Conservation (phyloP, 257 asterid genomes). For the Salvia hispanica region DNA sequence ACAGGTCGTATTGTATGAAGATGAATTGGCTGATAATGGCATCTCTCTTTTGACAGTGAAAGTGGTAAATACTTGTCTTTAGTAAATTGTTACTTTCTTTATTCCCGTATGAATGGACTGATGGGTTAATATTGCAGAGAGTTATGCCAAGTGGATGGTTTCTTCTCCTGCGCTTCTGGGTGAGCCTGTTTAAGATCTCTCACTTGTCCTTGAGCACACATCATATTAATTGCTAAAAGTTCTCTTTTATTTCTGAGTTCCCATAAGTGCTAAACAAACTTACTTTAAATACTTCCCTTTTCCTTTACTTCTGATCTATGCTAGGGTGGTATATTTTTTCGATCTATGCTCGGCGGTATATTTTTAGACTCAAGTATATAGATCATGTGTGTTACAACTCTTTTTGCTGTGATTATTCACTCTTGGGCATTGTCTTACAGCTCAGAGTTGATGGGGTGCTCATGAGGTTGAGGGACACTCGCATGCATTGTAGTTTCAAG, state of each 20-base stretch:
- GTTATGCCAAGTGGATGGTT: conserved; percentile 99
- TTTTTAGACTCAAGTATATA: background rate
- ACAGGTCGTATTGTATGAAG: conserved; percentile 93
- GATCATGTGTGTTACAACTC: conserved; percentile 26
- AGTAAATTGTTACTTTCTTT: conserved; percentile 17
- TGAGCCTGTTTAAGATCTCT: conserved; percentile 44
- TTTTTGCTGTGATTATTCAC: conserved; percentile 17
- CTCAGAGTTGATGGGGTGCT: conserved; percentile 99
- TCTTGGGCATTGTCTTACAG: conserved; percentile 47
- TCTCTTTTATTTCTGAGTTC: conserved; percentile 4
- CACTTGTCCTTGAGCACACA: conserved; percentile 24
- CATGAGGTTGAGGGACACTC: conserved; percentile 97
- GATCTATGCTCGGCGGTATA: too few relatives aligned
- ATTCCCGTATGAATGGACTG: conserved; percentile 31
- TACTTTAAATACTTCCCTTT: conserved; percentile 1
- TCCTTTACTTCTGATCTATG: conserved; percentile 23
- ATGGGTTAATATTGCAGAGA: conserved; percentile 64
- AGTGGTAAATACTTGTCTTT: conserved; percentile 68
- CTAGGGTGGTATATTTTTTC: conserved; percentile 4
- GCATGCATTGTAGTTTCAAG: conserved; percentile 74
- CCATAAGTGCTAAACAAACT: conserved; percentile 11
- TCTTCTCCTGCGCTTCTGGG: conserved; percentile 97
- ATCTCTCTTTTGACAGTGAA: conserved; percentile 90
- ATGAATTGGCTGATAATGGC: conserved; percentile 97
- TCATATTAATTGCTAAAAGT: background rate